Evolutionary conservation across 805 yeast genomes (phyloP).

Genomic region (Nakazawaea wickerhamii): DNA sequence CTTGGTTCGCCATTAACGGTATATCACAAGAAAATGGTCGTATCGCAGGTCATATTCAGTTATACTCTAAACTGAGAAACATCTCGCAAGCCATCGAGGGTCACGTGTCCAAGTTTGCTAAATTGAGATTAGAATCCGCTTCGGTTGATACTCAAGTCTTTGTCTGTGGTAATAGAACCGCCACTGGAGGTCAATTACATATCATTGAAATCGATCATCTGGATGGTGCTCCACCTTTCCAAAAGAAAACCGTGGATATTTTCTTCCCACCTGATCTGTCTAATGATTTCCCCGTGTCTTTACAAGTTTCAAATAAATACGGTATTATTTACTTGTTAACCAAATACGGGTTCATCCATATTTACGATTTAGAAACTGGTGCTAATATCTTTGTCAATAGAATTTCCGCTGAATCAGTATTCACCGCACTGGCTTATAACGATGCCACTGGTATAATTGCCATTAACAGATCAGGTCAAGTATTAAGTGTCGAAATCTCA

Average conservation of each 20-base stretch:
- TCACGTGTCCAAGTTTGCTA: conserved; percentile 89
- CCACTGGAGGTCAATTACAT: conserved; percentile 81
- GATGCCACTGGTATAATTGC: conserved; percentile 81
- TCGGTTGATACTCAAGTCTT: conserved; percentile 77
- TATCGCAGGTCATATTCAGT: conserved; percentile 94
- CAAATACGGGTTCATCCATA: conserved; percentile 92
- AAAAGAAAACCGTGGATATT: conserved; percentile 85
- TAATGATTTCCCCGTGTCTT: conserved; percentile 93
- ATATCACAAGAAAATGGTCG: conserved; percentile 91
- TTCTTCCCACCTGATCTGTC: conserved; percentile 96
- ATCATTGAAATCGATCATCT: conserved; percentile 95
- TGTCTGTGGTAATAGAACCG: conserved; percentile 86
- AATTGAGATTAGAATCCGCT: conserved; percentile 68
- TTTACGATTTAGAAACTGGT: conserved; percentile 92
- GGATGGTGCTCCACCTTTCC: conserved; percentile 74
- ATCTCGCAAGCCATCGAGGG: conserved; percentile 97
- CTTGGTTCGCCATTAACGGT: conserved; percentile 95
- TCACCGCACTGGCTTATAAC: conserved; percentile 76
- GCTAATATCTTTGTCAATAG: conserved; percentile 91
- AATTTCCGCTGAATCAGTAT: conserved; percentile 92
- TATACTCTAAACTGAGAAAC: conserved; percentile 80
- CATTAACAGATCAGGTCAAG: conserved; percentile 93
- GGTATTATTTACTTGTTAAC: conserved; percentile 89
- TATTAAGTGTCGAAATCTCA: conserved; percentile 84
- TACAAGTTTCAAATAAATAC: conserved; percentile 77